A percentile compares a stretch with the other conserved stretches of the same genome.
These are phyloP conservation scores for Epichloe brachyelytri DNA, from an alignment of 2,329 filamentous ascomycete species.

Conservation along the genomic window DNA sequence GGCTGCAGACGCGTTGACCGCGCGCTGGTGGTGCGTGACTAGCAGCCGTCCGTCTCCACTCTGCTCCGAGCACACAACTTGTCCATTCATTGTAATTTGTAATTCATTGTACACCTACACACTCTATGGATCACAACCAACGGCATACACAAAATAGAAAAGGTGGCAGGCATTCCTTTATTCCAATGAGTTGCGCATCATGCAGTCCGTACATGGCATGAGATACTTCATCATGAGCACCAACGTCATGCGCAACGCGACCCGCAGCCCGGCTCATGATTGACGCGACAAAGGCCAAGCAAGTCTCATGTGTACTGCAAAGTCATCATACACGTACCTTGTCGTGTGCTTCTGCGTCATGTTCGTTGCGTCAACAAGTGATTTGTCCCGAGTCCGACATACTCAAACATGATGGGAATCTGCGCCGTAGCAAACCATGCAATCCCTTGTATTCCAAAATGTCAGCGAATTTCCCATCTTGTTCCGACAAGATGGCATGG, in stretches of 20 bases:
- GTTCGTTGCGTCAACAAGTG: slow-evolving; percentile 17
- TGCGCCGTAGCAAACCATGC: slow-evolving; percentile 66
- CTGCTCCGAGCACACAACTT: no score
- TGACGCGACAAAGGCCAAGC: no score
- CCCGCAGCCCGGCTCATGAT: background rate
- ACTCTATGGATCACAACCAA: no score
- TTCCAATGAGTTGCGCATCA: background rate
- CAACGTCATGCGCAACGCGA: background rate
- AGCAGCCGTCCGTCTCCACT: no score
- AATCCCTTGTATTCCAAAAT: slow-evolving; percentile 44
- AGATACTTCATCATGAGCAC: background rate
- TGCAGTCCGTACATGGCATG: background rate
- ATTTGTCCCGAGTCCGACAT: slow-evolving; percentile 37
- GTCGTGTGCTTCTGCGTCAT: background rate
- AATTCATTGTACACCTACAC: no score
- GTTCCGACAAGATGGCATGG: no score
- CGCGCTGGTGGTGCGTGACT: background rate
- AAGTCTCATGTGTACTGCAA: background rate
- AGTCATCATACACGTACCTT: background rate
- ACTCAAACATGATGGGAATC: slow-evolving; percentile 61
- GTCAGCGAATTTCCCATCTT: background rate
- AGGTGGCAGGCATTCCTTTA: no score
- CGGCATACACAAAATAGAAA: no score
- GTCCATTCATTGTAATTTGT: no score
- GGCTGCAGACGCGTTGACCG: slow-evolving; percentile 2